phyloP scores from a whole-genome alignment of 352 stramenopile genomes.

The Pythium phragmiticola region DNA sequence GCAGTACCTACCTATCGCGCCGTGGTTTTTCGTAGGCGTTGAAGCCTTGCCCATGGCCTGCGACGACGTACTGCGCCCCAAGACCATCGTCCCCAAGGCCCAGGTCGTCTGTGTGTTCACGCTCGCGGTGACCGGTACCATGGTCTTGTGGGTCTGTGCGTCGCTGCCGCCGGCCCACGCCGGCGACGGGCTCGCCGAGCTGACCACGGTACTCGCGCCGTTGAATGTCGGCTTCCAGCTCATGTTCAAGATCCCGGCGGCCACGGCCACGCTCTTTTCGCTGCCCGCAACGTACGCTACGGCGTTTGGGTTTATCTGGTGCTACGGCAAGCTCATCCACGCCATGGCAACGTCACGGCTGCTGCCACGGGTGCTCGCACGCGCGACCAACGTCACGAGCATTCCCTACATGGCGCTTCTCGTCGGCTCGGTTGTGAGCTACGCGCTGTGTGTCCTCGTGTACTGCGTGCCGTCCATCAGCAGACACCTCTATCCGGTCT shows the following conservation, averaged over 20 bases:
- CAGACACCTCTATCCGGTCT: too few relatives aligned
- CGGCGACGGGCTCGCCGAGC: neutral
- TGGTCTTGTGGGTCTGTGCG: slow-evolving; percentile 27
- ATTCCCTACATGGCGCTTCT: slow-evolving; percentile 24
- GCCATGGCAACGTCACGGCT: slow-evolving; percentile 31
- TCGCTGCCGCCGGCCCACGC: slow-evolving; percentile 1
- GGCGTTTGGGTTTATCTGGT: slow-evolving; percentile 32
- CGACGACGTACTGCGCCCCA: slow-evolving; percentile 34
- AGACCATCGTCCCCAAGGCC: slow-evolving; percentile 36
- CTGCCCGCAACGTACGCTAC: slow-evolving; percentile 36
- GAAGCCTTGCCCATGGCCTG: slow-evolving; percentile 18
- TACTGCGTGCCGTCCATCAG: too few relatives aligned
- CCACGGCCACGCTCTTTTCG: slow-evolving; percentile 22
- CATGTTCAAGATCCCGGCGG: slow-evolving; percentile 18
- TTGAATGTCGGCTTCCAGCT: slow-evolving; percentile 14
- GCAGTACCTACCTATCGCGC: slow-evolving; percentile 7
- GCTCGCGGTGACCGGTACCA: slow-evolving; percentile 16
- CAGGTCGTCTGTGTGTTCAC: slow-evolving; percentile 39
- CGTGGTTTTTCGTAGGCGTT: slow-evolving; percentile 22
- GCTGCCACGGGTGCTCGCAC: slow-evolving; percentile 15
- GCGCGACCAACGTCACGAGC: neutral
- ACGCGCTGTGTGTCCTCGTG: slow-evolving; percentile 13
- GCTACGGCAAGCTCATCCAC: slow-evolving; percentile 30
- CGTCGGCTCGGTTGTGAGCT: slow-evolving; percentile 19
- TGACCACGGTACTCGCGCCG: slow-evolving; percentile 2